These are phyloP conservation scores for Dendryphion nanum DNA, from an alignment of 2,329 filamentous ascomycete species.

Conservation along the genomic window DNA sequence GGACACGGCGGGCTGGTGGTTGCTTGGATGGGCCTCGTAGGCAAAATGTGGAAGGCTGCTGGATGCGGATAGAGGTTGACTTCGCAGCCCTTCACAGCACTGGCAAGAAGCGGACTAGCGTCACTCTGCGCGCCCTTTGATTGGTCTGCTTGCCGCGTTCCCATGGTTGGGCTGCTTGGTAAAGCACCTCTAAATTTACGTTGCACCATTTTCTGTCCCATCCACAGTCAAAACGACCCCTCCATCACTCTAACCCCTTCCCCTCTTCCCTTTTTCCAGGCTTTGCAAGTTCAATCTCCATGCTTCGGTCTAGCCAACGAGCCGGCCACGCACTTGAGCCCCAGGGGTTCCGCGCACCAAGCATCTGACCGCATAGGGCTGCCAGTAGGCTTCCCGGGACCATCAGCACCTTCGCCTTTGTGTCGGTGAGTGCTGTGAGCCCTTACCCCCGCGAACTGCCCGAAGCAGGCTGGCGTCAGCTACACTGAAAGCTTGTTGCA, in stretches of 20 bases:
- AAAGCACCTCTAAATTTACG: background rate
- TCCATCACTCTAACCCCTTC: no score
- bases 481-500: slow-evolving; percentile 11
- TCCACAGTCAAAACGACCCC: background rate
- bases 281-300: no score
- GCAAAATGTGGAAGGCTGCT: no score
- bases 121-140: no score
- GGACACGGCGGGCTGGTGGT: no score
- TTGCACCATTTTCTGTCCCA: background rate
- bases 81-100: no score
- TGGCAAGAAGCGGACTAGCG: no score
- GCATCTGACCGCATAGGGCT: slow-evolving; percentile 23
- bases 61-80: no score
- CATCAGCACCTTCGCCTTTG: slow-evolving; percentile 17
- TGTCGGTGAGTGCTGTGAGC: slow-evolving; percentile 17
- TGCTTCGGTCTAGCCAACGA: no score
- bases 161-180: background rate
- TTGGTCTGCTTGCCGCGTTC: no score
- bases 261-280: no score
- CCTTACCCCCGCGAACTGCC: slow-evolving; percentile 11
- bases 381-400: slow-evolving; percentile 13
- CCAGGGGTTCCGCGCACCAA: slow-evolving; percentile 18
- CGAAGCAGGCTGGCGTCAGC: slow-evolving; percentile 15
- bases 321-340: slow-evolving; percentile 12
- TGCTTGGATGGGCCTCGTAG: no score